Base-by-base conservation (phyloP, 352 stramenopile species). In the Phytopythium ostracodes region DNA sequence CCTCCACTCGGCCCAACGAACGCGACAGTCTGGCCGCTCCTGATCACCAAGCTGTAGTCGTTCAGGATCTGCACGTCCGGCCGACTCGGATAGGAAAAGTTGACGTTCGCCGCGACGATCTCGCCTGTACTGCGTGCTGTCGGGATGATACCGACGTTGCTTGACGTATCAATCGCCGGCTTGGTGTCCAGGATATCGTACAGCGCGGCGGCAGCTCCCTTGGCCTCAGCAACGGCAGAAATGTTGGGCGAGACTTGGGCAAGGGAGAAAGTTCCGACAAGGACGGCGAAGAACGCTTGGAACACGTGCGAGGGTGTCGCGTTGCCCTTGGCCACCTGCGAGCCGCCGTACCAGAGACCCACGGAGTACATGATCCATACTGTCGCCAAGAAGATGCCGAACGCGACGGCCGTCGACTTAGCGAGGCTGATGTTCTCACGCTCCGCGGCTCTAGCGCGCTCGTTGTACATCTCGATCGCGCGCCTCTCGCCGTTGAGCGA, bases 161-260 rank as follows among this genome's bases (percentile, higher is more conserved):
- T 68, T 0, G 68, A 70, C 1, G 83, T 64, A 49, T 92, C 71
- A 29, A 89, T 87, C 9, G 63, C 57, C 2, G 77, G 81, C 9
- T 57, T 44, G 0, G 76, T 85, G 44, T 83, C 75, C 7, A 92
- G 64, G 31, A 92, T 81, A 11, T 71, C 60, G 63, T 83, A 89
- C 9, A 92, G 56, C 17, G 60, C 61, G 0, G 61, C 65, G 14
- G 78, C 77, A 1, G 79, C 71, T 12, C 76, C 81, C 27, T 68
- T 75, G 2, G 81, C 81, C 43, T 82, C 44, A 2, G 78, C 68
- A 11, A 90, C 66, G 2, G 81, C 78, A 0, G 63, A 66, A 17
- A 90, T 57, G 60, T 86, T 88, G 0, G 81, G 81, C 1, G 65
- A 78, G 51, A 89, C 76, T 50, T 88, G 76, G 0, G 63, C 68